These are phyloP conservation scores for Neonectria punicea DNA, from an alignment of 2,329 filamentous ascomycete genomes.

Conservation along the genomic window DNA sequence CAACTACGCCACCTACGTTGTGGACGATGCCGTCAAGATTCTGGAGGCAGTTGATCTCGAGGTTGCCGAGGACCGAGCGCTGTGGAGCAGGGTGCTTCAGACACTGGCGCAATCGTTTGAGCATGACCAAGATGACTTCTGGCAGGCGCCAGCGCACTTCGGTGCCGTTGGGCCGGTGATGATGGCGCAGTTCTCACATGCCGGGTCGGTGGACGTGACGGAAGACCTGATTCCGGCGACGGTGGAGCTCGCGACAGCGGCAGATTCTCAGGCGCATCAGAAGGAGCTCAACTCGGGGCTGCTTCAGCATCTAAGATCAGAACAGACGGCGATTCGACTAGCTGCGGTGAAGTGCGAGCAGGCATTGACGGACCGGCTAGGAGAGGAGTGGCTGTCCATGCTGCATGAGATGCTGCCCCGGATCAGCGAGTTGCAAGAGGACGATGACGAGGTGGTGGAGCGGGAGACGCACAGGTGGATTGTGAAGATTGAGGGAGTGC, in stretches of 20 bases:
- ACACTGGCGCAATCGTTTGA: conserved; percentile 82
- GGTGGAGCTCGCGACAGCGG: conserved; percentile 81
- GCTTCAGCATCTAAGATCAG: conserved; percentile 80
- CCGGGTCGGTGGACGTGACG: conserved; percentile 53
- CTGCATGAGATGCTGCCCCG: conserved; percentile 96
- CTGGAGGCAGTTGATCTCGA: conserved; percentile 64
- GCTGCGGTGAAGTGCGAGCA: conserved; percentile 87
- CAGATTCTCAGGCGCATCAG: conserved; percentile 88
- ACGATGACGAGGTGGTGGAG: conserved; percentile 95
- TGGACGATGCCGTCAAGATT: conserved; percentile 77
- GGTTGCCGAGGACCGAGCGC: conserved; percentile 59
- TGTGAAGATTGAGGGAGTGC: conserved; percentile 83
- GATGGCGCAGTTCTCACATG: conserved; percentile 71
- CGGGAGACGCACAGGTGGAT: conserved; percentile 92
- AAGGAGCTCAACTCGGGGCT: conserved; percentile 86
- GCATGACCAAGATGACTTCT: conserved; percentile 95
- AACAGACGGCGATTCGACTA: conserved; percentile 77
- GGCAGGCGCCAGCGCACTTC: conserved; percentile 93
- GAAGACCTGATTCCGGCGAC: conserved; percentile 77
- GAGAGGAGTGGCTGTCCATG: conserved; percentile 92
- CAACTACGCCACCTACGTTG: conserved; percentile 85
- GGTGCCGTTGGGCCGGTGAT: conserved; percentile 75
- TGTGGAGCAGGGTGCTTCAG: conserved; percentile 77
- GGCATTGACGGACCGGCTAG: conserved; percentile 79
- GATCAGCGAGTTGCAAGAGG: conserved; percentile 94